Base-by-base conservation (phyloP, 2,329 filamentous ascomycete genomes). In the Pseudohalonectria lignicola region DNA sequence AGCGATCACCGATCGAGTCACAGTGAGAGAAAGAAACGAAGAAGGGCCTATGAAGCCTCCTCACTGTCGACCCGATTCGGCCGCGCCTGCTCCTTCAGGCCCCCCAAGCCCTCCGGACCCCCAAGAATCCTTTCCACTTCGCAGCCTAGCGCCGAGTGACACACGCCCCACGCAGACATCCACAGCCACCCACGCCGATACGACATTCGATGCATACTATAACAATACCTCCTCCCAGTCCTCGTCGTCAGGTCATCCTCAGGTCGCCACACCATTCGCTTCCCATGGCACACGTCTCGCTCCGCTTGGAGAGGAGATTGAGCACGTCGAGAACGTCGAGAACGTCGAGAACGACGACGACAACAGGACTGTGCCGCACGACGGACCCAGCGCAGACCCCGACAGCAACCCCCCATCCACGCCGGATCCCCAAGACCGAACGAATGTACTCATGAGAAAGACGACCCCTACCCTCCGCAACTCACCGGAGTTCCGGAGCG, bases 401-500 rank as follows among this genome's bases (percentile, higher is more conserved):
- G 45, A 39, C 36, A 41, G 38, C 34, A 30, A 29, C 45, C 25
- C 45, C 41, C 39, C 35, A 33, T 44, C 37, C 41, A 42, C 37
- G 43, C 33, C 43, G 40, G 43, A 19, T 40, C 43, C 18, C 36
- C 39, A 41, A 30, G 31, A 34, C 34, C 37, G 36, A 35, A 34
- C 34, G 41, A 29, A 37, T 39, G 45, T 44, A 31, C 36, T 36
- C 41, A 56, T 54, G 54, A 53, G 46, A 35, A 48, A 47, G 43
- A 43, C 46, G 13, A 46, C 43, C 18, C 47, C 51, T 31, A 47
- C 50, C 19, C 48, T 57, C 39, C 53, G 55, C 44, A 51, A 51
- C 39, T 50, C 53, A 39, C 48, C 53, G 34, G 50, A 49, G 45
- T 55, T 53, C 43, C 39, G 35, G 38, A 53, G 49, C 36, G 53